Evolutionary conservation across 768 basidiomycete species (phyloP).

Genomic region (Boletus rufocinnamomeus): DNA sequence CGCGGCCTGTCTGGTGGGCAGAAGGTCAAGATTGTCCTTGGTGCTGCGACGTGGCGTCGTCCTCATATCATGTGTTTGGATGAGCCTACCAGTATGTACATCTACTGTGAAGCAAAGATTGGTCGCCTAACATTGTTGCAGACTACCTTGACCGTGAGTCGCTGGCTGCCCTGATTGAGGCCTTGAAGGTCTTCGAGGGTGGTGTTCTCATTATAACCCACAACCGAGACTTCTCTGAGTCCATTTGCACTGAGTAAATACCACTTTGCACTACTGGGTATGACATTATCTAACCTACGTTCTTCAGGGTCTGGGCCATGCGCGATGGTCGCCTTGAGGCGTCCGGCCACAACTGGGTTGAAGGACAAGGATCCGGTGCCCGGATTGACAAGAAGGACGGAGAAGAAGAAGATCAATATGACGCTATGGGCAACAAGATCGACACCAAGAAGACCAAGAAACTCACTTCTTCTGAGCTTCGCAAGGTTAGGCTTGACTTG

Average conservation of each 20-base stretch:
- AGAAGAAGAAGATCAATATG: slow-evolving; percentile 88
- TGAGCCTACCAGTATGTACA: slow-evolving; percentile 83
- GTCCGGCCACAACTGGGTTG: slow-evolving; percentile 99
- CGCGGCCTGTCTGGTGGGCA: slow-evolving; percentile 97
- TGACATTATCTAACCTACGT: neutral
- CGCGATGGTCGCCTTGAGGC: slow-evolving; percentile 94
- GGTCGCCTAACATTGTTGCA: slow-evolving; percentile 27
- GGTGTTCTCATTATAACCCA: slow-evolving; percentile 98
- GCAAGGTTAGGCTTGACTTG: slow-evolving; percentile 55
- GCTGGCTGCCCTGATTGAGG: slow-evolving; percentile 96
- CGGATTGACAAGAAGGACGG: slow-evolving; percentile 94
- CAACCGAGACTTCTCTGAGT: slow-evolving; percentile 99
- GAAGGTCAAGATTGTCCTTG: slow-evolving; percentile 99
- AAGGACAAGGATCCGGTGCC: slow-evolving; percentile 93
- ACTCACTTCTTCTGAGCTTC: slow-evolving; percentile 74
- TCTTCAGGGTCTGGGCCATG: slow-evolving; percentile 91
- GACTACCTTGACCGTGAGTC: slow-evolving; percentile 99
- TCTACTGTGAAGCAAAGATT: neutral
- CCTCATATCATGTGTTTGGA: slow-evolving; percentile 97
- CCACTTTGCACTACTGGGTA: neutral
- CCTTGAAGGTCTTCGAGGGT: slow-evolving; percentile 96
- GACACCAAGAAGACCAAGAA: slow-evolving; percentile 86
- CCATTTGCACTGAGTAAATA: slow-evolving; percentile 80
- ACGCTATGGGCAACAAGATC: slow-evolving; percentile 99
- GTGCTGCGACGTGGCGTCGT: slow-evolving; percentile 98